Conservation (phyloP, 1,284 basidiomycete species). For the Sanghuangporus weigelae region DNA sequence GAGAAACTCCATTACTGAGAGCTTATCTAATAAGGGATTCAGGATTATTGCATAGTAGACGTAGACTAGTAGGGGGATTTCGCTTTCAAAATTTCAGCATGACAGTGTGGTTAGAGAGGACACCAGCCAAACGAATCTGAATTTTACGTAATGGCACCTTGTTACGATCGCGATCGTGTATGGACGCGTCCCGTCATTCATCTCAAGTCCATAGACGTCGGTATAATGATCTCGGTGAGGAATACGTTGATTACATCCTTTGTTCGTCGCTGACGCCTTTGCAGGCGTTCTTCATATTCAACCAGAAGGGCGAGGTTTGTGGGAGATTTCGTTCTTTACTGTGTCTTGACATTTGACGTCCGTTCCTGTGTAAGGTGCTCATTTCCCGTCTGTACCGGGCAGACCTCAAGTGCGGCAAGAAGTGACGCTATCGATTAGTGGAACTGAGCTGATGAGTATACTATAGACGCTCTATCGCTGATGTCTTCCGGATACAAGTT, state of each 20-base stretch:
- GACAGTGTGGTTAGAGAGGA: too few relatives aligned
- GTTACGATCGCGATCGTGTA: background rate
- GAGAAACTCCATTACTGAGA: too few relatives aligned
- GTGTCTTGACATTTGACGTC: background rate
- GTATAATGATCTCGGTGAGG: conserved; percentile 27
- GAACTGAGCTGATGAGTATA: background rate
- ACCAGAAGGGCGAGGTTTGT: conserved; percentile 91
- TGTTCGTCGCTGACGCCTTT: background rate
- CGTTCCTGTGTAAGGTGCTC: conserved; percentile 58
- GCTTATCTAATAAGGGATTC: too few relatives aligned
- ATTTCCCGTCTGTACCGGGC: conserved; percentile 91
- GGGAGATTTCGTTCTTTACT: background rate
- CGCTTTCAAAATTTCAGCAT: too few relatives aligned
- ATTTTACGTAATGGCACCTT: too few relatives aligned
- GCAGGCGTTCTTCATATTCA: conserved; percentile 97
- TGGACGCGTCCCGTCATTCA: conserved; percentile 15
- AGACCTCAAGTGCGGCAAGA: conserved; percentile 78
- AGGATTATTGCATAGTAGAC: too few relatives aligned
- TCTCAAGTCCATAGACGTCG: background rate
- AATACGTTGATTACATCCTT: background rate
- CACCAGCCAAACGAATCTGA: too few relatives aligned
- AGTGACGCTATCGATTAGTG: background rate
- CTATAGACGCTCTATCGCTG: conserved; percentile 90
- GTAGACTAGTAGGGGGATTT: too few relatives aligned
- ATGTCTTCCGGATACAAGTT: conserved; percentile 97